Evolutionary conservation across 2,329 filamentous ascomycete species (phyloP).

Genomic region (Scedosporium dehoogii): DNA sequence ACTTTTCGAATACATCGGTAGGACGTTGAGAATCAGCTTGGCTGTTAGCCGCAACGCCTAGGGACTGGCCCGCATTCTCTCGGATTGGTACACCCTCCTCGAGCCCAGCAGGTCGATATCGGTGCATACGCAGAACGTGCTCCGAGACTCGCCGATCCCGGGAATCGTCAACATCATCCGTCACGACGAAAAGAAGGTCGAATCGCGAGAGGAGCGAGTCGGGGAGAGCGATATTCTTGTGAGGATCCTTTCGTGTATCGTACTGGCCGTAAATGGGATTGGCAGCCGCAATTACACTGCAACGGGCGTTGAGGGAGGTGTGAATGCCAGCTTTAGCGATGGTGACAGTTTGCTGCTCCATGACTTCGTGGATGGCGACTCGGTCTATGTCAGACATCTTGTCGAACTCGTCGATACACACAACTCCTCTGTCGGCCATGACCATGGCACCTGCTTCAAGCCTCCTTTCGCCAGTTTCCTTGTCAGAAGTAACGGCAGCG

Average conservation of each 20-base stretch:
- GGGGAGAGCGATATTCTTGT: conserved; percentile 95
- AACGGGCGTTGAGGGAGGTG: conserved; percentile 91
- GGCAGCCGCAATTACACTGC: conserved; percentile 90
- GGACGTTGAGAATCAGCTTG: conserved; percentile 62
- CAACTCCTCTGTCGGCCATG: conserved; percentile 88
- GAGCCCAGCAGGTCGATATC: conserved; percentile 82
- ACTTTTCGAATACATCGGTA: conserved; percentile 92
- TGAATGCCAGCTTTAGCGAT: conserved; percentile 98
- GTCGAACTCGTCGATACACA: conserved; percentile 98
- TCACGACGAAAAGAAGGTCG: conserved; percentile 94
- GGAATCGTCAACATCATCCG: conserved; percentile 93
- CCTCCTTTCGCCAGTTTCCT: conserved; percentile 90
- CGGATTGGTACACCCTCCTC: conserved; percentile 93
- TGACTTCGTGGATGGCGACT: conserved; percentile 98
- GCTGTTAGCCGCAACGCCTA: conserved; percentile 78
- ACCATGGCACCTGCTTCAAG: conserved; percentile 98
- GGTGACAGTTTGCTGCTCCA: conserved; percentile 99
- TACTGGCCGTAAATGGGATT: conserved; percentile 99
- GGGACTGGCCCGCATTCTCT: conserved; percentile 72
- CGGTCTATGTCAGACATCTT: conserved; percentile 99
- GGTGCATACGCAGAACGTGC: conserved; percentile 94
- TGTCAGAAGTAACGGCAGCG: conserved; percentile 90
- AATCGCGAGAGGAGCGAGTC: conserved; percentile 97
- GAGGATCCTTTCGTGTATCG: conserved; percentile 95
- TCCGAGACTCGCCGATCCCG: conserved; percentile 87